phyloP scores from a whole-genome alignment of 208 protist species.

The Leishmania aethiopica region DNA sequence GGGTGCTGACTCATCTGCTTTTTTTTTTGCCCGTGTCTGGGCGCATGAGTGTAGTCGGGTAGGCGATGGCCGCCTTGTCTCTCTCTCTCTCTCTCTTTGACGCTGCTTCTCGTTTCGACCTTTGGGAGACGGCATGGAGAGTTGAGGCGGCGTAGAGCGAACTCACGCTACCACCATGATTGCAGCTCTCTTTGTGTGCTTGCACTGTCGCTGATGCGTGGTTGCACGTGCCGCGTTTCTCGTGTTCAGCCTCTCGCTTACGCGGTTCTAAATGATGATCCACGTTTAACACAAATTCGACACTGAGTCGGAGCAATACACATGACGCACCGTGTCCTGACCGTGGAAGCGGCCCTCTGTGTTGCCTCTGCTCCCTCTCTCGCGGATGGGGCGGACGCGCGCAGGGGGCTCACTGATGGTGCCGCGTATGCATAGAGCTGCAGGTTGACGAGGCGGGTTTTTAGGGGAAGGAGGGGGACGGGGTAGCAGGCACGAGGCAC shows the following conservation, averaged over 20 bases:
- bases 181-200: neutral
- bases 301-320: conserved; percentile 38
- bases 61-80: neutral
- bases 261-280: conserved; percentile 23
- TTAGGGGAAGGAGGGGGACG: neutral
- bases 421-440: neutral
- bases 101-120: neutral
- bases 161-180: neutral
- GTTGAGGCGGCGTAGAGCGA: neutral
- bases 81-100: neutral
- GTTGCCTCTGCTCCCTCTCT: neutral
- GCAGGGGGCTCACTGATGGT: conserved; percentile 1
- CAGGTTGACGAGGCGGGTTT: neutral
- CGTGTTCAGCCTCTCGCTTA: neutral
- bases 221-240: neutral
- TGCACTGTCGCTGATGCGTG: neutral
- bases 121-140: neutral
- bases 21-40: neutral
- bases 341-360: conserved; percentile 24
- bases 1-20: neutral
- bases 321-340: conserved; percentile 44
- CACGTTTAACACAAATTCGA: conserved; percentile 43
- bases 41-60: neutral
- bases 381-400: neutral
- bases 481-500: neutral